Evolutionary conservation across 768 basidiomycete species (phyloP).

Genomic region (Leccinellum luteum): DNA sequence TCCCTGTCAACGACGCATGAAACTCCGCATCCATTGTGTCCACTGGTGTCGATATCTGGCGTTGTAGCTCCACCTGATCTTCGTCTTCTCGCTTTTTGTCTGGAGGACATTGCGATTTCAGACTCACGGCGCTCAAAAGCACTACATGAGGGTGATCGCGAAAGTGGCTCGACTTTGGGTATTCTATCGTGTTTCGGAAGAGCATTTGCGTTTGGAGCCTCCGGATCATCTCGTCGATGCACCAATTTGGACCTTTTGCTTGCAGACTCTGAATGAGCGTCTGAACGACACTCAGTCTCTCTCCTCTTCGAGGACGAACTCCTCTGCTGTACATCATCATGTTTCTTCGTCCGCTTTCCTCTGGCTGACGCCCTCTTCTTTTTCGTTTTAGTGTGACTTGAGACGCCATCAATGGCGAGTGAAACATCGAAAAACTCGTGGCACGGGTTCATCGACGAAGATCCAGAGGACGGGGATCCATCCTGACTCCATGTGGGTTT

Average conservation of each 20-base stretch:
- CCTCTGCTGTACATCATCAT: not conserved
- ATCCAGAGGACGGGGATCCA: not conserved
- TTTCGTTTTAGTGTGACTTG: conserved; percentile 5
- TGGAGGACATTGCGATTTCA: not conserved
- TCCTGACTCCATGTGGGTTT: conserved; percentile 1
- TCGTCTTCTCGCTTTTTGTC: conserved; percentile 5
- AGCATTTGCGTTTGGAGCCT: not conserved
- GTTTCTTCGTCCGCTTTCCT: conserved; percentile 9
- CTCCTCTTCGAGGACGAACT: conserved; percentile 1
- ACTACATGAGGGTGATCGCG: conserved; percentile 10
- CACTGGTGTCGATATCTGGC: not conserved
- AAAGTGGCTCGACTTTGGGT: conserved; percentile 1
- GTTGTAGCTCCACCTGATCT: not conserved
- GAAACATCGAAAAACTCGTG: not conserved
- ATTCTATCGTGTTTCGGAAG: not conserved
- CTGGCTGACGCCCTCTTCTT: conserved; percentile 1
- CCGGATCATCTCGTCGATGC: not conserved
- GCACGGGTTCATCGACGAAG: conserved; percentile 1
- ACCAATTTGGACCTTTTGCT: conserved; percentile 23
- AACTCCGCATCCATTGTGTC: conserved; percentile 13
- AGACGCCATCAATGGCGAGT: not conserved
- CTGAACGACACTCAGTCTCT: not conserved
- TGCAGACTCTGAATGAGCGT: too few relatives aligned
- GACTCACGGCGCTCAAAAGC: not conserved
- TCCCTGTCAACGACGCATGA: conserved; percentile 53